Evolutionary conservation across 345 rosid genomes (phyloP), one percentile per base, ranked within the genome.

Genomic region (Eutrema japonicum): DNA sequence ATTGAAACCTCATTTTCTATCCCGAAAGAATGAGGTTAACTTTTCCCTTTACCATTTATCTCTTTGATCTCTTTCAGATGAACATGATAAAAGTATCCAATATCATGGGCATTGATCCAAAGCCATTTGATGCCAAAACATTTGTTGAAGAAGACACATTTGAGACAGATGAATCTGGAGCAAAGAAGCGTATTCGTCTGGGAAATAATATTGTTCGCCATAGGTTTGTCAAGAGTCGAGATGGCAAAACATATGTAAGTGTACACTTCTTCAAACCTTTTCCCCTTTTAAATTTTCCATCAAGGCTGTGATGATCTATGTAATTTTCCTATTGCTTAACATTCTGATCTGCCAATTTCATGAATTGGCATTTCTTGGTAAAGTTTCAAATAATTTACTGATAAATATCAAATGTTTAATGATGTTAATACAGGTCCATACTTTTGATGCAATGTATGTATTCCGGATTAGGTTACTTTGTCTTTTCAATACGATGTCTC

Each of bases 41-140:
- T 22, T 53, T 32, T 29, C 52, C 6, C 70, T 29, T 69, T 30
- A 54, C 51, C 50, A 18, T 46, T 51, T 26, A 11, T 52, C 46
- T 51, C 42, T 73, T 45, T 63, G 56, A 8, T 70, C 18, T 61
- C 71, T 62, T 82, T 81, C 93, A 95, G 97, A 88, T 92, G 97
- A 86, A 86, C 81, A 76, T 90, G 88, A 85, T 95, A 61, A 95
- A 83, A 86, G 96, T 92, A 77, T 95, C 99, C 45, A 95, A 92
- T 72, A 95, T 95, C 59, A 95, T 95, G 99, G 97, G 99, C 60
- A 89, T 95, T 69, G 99, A 95, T 61, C 91, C 89, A 56, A 87
- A 87, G 52, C 88, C 93, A 72, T 95, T 95, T 82, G 96, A 92
- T 79, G 90, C 96, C 32, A 95, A 92, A 85, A 87, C 96, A 8